Base-by-base conservation (phyloP, 2,329 filamentous ascomycete species). In the Fusarium pseudonygamai region DNA sequence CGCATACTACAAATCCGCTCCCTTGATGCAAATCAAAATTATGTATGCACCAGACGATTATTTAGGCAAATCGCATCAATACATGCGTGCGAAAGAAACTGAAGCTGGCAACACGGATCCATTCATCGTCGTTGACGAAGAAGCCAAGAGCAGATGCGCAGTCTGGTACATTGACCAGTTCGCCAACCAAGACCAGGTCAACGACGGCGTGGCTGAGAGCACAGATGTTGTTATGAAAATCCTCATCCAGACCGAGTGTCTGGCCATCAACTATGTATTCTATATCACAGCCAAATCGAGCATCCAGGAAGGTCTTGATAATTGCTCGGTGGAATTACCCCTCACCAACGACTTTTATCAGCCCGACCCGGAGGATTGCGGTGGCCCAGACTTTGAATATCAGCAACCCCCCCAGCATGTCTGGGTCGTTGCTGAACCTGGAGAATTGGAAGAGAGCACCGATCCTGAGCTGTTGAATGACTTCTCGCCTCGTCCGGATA, bases 161-260 rank as follows among this genome's bases (percentile, higher is more conserved):
- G 66, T 26, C 7, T 68, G 65, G 64, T 62, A 68, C 15, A 39
- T 68, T 7, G 64, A 43, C 4, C 40, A 43, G 6, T 68, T 68
- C 14, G 64, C 64, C 0, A 14, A 16, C 3, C 10, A 68, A 49
- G 36, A 62, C 0, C 15, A 68, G 4, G 64, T 62, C 2, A 20
- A 67, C 22, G 37, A 62, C 0, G 40, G 32, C 6, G 7, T 15
- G 16, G 63, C 55, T 1, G 64, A 62, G 12, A 68, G 64, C 16
- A 68, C 46, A 2, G 47, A 68, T 4, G 55, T 68, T 7, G 36
- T 68, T 13, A 11, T 28, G 2, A 68, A 62, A 42, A 62, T 68
- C 8, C 28, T 68, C 7, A 49, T 32, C 6, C 37, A 62, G 22
- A 67, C 65, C 0, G 55, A 67, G 42, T 26, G 30, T 11, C 37